Percentiles rank a stretch among this genome's conserved stretches.
phyloP scores from a whole-genome alignment of 176 grass and related monocot genomes.

The Melocanna baccifera region DNA sequence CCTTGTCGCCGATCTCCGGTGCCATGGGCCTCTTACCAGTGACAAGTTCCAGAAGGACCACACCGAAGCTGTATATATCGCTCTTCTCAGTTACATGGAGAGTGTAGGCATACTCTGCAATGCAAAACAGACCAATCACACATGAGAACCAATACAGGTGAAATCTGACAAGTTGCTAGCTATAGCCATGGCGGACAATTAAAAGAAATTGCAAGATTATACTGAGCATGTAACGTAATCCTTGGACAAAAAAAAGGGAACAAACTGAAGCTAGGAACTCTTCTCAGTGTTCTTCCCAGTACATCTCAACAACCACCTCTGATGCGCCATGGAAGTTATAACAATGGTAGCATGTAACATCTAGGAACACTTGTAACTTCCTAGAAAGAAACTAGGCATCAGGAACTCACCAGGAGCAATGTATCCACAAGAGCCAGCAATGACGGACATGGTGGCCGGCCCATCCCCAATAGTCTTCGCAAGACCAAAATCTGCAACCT shows the following conservation, averaged over 20 bases:
- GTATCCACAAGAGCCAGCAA: conserved; percentile 83
- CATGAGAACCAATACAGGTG: neutral
- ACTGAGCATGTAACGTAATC: neutral
- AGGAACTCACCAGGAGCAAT: conserved; percentile 78
- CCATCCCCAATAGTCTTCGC: conserved; percentile 54
- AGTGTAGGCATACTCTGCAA: conserved; percentile 87
- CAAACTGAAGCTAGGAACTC: neutral
- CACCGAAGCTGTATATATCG: conserved; percentile 84
- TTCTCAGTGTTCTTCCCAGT: neutral
- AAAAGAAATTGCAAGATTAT: neutral
- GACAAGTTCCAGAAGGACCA: conserved; percentile 75
- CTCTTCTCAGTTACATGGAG: conserved; percentile 81
- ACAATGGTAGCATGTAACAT: neutral
- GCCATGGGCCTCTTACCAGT: conserved; percentile 60
- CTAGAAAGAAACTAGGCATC: neutral
- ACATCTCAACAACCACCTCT: neutral
- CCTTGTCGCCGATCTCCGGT: conserved; percentile 50
- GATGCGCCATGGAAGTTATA: neutral
- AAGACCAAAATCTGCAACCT: conserved; percentile 83
- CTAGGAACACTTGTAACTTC: neutral
- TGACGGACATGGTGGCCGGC: conserved; percentile 54
- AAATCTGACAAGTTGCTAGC: neutral
- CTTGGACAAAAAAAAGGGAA: neutral
- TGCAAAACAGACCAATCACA: conserved; percentile 8
- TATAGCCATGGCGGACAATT: neutral